phyloP scores from a whole-genome alignment of 768 basidiomycete genomes.

The Phanerochaete carnosa region DNA sequence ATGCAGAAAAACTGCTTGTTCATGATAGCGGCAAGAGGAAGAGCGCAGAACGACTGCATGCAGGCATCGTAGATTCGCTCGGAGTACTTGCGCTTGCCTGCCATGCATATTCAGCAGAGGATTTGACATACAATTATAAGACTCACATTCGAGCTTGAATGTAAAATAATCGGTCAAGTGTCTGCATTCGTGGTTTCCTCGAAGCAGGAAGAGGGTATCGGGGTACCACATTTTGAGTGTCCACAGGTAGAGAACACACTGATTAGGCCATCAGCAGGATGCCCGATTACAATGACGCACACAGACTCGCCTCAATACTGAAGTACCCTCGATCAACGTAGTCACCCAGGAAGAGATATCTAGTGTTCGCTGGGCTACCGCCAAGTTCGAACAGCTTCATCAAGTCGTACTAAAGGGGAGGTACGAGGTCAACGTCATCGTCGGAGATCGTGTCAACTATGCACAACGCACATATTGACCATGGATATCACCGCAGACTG shows the following conservation, averaged over 20 bases:
- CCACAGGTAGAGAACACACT: slow-evolving; percentile 99
- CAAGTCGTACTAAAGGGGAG: slow-evolving; percentile 53
- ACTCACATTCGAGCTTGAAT: slow-evolving; percentile 96
- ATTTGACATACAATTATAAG: background rate
- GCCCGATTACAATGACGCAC: background rate
- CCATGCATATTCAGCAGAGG: background rate
- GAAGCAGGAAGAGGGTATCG: slow-evolving; percentile 90
- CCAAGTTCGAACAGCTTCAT: slow-evolving; percentile 82
- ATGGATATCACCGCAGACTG: slow-evolving; percentile 90
- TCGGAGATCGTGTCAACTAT: slow-evolving; percentile 1
- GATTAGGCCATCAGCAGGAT: slow-evolving; percentile 9
- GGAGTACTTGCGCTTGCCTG: slow-evolving; percentile 98
- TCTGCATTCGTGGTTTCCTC: slow-evolving; percentile 98
- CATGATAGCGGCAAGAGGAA: slow-evolving; percentile 96
- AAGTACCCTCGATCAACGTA: slow-evolving; percentile 78
- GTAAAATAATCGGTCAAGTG: slow-evolving; percentile 99
- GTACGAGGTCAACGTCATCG: slow-evolving; percentile 6
- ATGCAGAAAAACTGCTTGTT: slow-evolving; percentile 99
- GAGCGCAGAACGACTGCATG: slow-evolving; percentile 95
- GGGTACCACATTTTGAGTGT: slow-evolving; percentile 99
- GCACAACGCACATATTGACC: slow-evolving; percentile 87
- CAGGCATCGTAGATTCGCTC: slow-evolving; percentile 95
- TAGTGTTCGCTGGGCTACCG: slow-evolving; percentile 68
- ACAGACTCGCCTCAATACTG: slow-evolving; percentile 56
- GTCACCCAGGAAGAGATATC: slow-evolving; percentile 73